Conservation (phyloP, 148 eudicot genomes). For the Cornus controversa region DNA sequence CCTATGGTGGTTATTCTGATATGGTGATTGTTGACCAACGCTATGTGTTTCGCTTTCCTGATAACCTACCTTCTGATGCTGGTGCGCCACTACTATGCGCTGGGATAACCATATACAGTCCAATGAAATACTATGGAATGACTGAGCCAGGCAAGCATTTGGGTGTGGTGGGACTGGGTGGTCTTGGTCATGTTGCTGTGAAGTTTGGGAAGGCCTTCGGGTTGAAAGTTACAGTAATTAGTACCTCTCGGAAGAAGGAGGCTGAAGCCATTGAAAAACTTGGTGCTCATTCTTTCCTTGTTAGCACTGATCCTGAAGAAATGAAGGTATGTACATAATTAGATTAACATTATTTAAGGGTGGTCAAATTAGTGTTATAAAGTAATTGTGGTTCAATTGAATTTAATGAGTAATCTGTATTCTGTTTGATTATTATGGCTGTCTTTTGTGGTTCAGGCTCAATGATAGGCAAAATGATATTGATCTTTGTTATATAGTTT, state of each 20-base stretch:
- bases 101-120: slow-evolving; percentile 70
- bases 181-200: slow-evolving; percentile 76
- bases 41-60: slow-evolving; percentile 55
- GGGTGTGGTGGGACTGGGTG: slow-evolving; percentile 81
- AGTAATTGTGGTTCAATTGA: not conserved
- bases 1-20: slow-evolving; percentile 68
- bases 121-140: slow-evolving; percentile 73
- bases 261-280: slow-evolving; percentile 55
- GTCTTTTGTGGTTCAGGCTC: too few species aligned
- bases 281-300: slow-evolving; percentile 62
- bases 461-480: too few species aligned
- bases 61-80: slow-evolving; percentile 48
- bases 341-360: not conserved
- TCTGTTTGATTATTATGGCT: too few species aligned
- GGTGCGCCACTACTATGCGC: slow-evolving; percentile 69
- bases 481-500: too few species aligned
- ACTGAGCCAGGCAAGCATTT: slow-evolving; percentile 59
- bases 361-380: not conserved
- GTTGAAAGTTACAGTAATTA: slow-evolving; percentile 62
- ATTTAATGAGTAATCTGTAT: too few species aligned
- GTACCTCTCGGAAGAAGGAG: slow-evolving; percentile 55
- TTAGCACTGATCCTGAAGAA: slow-evolving; percentile 51
- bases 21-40: slow-evolving; percentile 53
- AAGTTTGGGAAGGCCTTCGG: slow-evolving; percentile 80
- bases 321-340: slow-evolving; percentile 44